Evolutionary conservation across 129 eudicot genomes (phyloP).

Genomic region (Centaurea solstitialis): DNA sequence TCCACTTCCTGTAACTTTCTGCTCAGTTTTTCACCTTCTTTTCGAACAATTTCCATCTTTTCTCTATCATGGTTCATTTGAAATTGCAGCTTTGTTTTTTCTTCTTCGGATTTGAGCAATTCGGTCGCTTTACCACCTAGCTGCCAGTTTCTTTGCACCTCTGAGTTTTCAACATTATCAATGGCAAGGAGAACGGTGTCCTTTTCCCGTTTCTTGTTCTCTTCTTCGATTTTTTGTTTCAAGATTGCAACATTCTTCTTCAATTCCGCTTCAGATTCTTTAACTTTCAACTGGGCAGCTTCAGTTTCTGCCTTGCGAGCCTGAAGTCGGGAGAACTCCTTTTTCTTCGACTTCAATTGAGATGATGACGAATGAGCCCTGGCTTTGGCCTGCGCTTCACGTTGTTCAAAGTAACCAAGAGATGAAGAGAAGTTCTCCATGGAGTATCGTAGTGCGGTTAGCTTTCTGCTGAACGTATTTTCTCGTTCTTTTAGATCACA

Average conservation of each 20-base stretch:
- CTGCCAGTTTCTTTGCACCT: slow-evolving; percentile 48
- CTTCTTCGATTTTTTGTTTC: slow-evolving; percentile 68
- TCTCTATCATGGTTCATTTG: slow-evolving; percentile 54
- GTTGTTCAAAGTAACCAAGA: slow-evolving; percentile 72
- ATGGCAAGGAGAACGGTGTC: slow-evolving; percentile 88
- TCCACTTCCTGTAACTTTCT: slow-evolving; percentile 37
- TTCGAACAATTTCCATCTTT: slow-evolving; percentile 40
- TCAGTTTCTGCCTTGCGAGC: slow-evolving; percentile 39
- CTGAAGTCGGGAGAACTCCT: slow-evolving; percentile 45
- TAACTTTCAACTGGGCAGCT: slow-evolving; percentile 38
- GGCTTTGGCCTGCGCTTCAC: slow-evolving; percentile 65
- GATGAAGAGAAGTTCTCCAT: slow-evolving; percentile 65
- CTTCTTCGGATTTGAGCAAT: slow-evolving; percentile 81
- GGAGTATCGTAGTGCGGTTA: slow-evolving; percentile 62
- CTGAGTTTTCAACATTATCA: slow-evolving; percentile 62
- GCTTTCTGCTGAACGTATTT: slow-evolving; percentile 45
- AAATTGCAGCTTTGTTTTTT: slow-evolving; percentile 73
- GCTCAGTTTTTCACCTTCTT: slow-evolving; percentile 45
- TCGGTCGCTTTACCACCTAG: slow-evolving; percentile 71
- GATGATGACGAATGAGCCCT: slow-evolving; percentile 38
- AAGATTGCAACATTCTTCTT: slow-evolving; percentile 39
- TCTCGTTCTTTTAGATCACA: slow-evolving; percentile 52
- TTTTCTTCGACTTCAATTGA: slow-evolving; percentile 41
- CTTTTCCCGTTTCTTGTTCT: slow-evolving; percentile 58
- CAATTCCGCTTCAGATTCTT: slow-evolving; percentile 53